phyloP scores from a whole-genome alignment of 768 basidiomycete genomes.

The Mycena chlorophos region DNA sequence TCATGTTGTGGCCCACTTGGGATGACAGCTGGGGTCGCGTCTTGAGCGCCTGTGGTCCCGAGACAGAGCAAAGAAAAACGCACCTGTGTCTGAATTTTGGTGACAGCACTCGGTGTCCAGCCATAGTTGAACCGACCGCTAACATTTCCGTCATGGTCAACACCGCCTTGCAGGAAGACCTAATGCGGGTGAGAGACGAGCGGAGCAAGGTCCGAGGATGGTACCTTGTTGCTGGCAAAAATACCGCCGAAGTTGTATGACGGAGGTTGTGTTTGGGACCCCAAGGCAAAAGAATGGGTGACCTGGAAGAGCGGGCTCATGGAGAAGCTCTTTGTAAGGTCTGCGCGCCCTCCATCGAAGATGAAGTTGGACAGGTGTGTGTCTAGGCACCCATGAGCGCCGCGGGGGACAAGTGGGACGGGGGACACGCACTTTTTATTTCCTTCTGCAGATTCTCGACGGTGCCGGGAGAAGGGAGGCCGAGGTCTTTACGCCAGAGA shows the following conservation, averaged over 20 bases:
- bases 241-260: slow-evolving; percentile 95
- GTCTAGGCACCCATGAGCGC: slow-evolving; percentile 46
- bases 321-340: slow-evolving; percentile 91
- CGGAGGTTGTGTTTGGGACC: slow-evolving; percentile 78
- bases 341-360: slow-evolving; percentile 96
- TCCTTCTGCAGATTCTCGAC: slow-evolving; percentile 93
- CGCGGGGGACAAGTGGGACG: neutral
- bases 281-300: slow-evolving; percentile 92
- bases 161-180: slow-evolving; percentile 90
- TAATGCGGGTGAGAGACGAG: slow-evolving; percentile 33
- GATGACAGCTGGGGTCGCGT: slow-evolving; percentile 61
- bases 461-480: slow-evolving; percentile 87
- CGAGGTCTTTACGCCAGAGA: slow-evolving; percentile 78
- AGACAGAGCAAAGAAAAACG: slow-evolving; percentile 22
- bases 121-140: slow-evolving; percentile 87
- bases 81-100: slow-evolving; percentile 89
- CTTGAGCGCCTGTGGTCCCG: slow-evolving; percentile 9
- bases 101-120: slow-evolving; percentile 74
- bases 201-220: slow-evolving; percentile 9
- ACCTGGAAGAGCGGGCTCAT: slow-evolving; percentile 97
- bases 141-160: slow-evolving; percentile 92
- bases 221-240: slow-evolving; percentile 81
- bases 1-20: slow-evolving; percentile 81
- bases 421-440: slow-evolving; percentile 67
- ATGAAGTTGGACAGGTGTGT: slow-evolving; percentile 92